Evolutionary conservation across 768 basidiomycete genomes (phyloP).

Genomic region (Phaeotremella skinneri): DNA sequence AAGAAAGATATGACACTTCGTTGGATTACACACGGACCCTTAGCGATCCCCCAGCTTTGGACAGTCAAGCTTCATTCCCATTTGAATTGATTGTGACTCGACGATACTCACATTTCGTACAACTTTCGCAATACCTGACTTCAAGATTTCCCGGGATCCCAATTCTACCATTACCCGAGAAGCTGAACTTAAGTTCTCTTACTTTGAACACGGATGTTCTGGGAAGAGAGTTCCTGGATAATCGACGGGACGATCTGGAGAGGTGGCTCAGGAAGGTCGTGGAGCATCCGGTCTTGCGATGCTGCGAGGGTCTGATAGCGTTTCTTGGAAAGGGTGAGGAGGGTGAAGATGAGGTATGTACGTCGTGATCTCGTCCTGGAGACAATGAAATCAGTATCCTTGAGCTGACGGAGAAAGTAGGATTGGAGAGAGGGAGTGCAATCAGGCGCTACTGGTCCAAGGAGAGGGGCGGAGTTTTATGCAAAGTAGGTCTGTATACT

Average conservation of each 20-base stretch:
- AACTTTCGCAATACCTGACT: constrained; percentile 68
- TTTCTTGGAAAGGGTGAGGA: constrained; percentile 79
- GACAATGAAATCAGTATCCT: neutral
- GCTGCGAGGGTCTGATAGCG: constrained; percentile 73
- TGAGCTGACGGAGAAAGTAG: neutral
- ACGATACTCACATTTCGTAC: constrained; percentile 80
- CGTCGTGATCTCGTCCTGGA: neutral
- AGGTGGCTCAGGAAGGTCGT: constrained; percentile 69
- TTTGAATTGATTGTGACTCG: constrained; percentile 70
- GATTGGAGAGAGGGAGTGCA: constrained; percentile 50
- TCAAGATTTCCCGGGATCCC: constrained; percentile 71
- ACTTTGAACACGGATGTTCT: neutral
- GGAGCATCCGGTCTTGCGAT: constrained; percentile 72
- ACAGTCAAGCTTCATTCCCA: constrained; percentile 46
- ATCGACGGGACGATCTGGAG: constrained; percentile 74
- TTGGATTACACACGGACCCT: no score
- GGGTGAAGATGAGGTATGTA: constrained; percentile 63
- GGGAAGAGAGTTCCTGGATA: constrained; percentile 76
- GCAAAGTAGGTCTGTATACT: neutral
- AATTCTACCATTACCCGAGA: constrained; percentile 78
- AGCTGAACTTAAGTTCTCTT: constrained; percentile 61
- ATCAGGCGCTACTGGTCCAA: constrained; percentile 7
- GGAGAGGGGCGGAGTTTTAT: constrained; percentile 2
- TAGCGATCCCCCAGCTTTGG: no score
- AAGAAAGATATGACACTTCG: no score